These are phyloP conservation scores for Rhodofomes roseus DNA, from an alignment of 1,284 basidiomycete species.

Conservation along the genomic window DNA sequence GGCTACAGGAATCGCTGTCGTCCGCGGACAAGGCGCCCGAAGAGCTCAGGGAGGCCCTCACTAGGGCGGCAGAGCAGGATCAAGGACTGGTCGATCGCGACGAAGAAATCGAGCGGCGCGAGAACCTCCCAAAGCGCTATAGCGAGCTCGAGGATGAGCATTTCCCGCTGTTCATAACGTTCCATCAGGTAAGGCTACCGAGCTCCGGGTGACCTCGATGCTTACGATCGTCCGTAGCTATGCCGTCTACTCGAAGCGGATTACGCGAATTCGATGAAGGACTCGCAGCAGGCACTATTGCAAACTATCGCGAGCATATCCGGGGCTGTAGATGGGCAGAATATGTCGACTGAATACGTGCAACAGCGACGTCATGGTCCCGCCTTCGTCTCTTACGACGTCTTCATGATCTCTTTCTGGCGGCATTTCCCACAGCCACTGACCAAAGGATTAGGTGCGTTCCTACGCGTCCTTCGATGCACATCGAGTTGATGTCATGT, in stretches of 20 bases:
- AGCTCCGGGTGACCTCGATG: not conserved
- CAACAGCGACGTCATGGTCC: conserved; percentile 19
- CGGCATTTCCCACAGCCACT: conserved; percentile 53
- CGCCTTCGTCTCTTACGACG: conserved; percentile 43
- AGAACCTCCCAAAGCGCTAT: conserved; percentile 51
- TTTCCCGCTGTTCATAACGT: conserved; percentile 71
- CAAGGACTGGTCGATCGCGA: conserved; percentile 44
- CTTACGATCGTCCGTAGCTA: conserved; percentile 6
- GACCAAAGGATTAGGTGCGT: conserved; percentile 53
- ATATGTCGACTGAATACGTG: conserved; percentile 24
- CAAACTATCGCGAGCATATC: not conserved
- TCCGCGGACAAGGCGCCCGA: conserved; percentile 35
- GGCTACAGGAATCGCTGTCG: conserved; percentile 45
- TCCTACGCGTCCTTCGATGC: not conserved
- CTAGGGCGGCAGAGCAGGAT: conserved; percentile 24
- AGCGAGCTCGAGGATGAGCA: conserved; percentile 55
- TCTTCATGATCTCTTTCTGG: conserved; percentile 60
- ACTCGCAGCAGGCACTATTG: conserved; percentile 1
- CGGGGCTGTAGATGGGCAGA: not conserved
- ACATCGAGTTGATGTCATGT: not conserved
- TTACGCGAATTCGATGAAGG: conserved; percentile 4
- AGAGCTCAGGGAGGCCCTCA: conserved; percentile 30
- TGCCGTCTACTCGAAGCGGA: conserved; percentile 18
- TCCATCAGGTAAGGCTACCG: conserved; percentile 46
- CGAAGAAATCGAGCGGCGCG: conserved; percentile 41